Evolutionary conservation across 495 filamentous ascomycete genomes (phyloP), one percentile per base, ranked within the genome.

Genomic region (Penicillium lagena): DNA sequence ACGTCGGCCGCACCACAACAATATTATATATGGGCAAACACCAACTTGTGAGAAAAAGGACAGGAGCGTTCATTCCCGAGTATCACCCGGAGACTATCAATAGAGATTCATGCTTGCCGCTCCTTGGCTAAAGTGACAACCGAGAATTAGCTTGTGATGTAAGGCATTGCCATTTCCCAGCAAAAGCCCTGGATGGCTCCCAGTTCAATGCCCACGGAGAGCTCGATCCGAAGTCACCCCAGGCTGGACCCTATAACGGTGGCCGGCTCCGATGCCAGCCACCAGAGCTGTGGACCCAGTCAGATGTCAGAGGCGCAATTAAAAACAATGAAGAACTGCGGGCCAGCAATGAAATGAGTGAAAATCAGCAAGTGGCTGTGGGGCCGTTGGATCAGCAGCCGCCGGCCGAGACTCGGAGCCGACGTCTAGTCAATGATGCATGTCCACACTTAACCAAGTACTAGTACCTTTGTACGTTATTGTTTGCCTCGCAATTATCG

Each of bases 361-460:
- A 4, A 22, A 22, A 4, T 22, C 2, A 6, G 22, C 22, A 22
- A 22, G 22, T 22, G 22, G 22, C 2, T 22, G 2, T 22, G 22
- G 22, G 22, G 22, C 22, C 22, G 22, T 22, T 22, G 22, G 22
- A 22, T 22, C 22, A 55, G 47, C 12, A 40, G 12, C 12, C 10
- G 9, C 43, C 62, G 62, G 62, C 62, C 62, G 62, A 65, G 54
- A 39, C 46, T 63, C 62, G 62, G 62, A 40, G 9, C 62, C 62
- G 62, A 58, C 22, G 6, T 22, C 0, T 4, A 22, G 22, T 22
- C 22, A 22, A 22, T 22, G 22, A 22, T 22, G 22, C 6, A 22
- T 22, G 22, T 22, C 22, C 22, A 22, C 22, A 17, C 17, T 17
- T 6, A 4, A 22, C 22, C 4, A 22, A 22, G 22, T 22, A 22